phyloP scores from a whole-genome alignment of 129 eudicot genomes.

The Escallonia herrerae region DNA sequence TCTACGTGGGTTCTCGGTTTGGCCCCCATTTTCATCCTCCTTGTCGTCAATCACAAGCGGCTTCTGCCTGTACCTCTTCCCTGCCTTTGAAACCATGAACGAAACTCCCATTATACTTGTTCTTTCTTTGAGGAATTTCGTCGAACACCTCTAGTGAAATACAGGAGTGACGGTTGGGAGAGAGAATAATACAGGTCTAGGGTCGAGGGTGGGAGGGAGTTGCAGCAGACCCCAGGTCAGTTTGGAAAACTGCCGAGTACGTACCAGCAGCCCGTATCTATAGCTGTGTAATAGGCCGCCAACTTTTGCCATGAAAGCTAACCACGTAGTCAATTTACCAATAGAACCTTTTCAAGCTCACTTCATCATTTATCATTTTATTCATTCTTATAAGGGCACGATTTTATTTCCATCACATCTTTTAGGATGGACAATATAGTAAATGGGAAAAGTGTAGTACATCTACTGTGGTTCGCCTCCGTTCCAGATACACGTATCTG shows the following conservation, averaged over 20 bases:
- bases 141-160: not conserved
- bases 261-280: not conserved
- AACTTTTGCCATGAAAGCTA: not conserved
- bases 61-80: constrained; percentile 6
- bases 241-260: not conserved
- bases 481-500: too few relatives aligned
- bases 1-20: not conserved
- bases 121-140: not conserved
- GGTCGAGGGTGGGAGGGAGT: not conserved
- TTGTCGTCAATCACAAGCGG: not conserved
- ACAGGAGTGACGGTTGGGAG: not conserved
- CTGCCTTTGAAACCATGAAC: constrained; percentile 5
- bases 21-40: not conserved
- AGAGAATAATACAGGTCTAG: not conserved
- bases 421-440: too few relatives aligned
- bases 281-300: not conserved
- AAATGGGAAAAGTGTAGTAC: too few relatives aligned
- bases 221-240: not conserved
- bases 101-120: constrained; percentile 2
- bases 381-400: too few relatives aligned
- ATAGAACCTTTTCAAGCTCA: too few relatives aligned
- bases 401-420: too few relatives aligned
- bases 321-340: not conserved
- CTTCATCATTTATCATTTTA: too few relatives aligned
- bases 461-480: too few relatives aligned